Base-by-base conservation (phyloP, 2,329 filamentous ascomycete genomes). In the Elsinoe fawcettii region DNA sequence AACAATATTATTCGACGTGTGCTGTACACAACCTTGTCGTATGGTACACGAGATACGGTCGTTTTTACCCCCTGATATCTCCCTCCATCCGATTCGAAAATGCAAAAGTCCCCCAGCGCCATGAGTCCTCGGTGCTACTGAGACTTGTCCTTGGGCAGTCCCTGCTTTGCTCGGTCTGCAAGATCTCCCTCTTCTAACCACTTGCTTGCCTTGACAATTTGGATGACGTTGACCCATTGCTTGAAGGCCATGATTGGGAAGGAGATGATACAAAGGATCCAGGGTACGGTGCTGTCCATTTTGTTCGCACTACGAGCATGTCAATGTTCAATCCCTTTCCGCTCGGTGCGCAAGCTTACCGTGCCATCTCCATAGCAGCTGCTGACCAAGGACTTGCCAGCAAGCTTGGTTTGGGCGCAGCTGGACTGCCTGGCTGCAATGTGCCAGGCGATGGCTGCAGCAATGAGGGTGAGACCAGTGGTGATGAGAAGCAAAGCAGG, bases 401-500 rank as follows among this genome's bases (percentile, higher is more conserved):
- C 64, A 95, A 80, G 63, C 88, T 82, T 60, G 90, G 82, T 59
- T 79, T 73, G 3, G 84, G 84, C 66, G 82, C 82, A 11, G 89
- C 82, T 53, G 89, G 85, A 32, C 80, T 84, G 59, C 86, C 86
- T 6, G 83, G 81, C 66, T 86, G 73, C 18, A 74, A 65, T 20
- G 67, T 66, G 14, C 70, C 65, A 1, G 83, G 79, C 65, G 83
- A 76, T 61, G 86, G 66, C 60, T 75, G 73, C 58, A 86, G 84
- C 55, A 97, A 86, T 58, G 89, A 89, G 1, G 93, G 92, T 1
- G 90, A 93, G 57, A 97, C 83, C 36, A 85, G 82, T 1, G 92
- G 92, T 58, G 89, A 95, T 59, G 88, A 95, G 79, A 99, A 99
- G 66, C 91, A 96, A 59, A 99, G 86, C 56, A 99, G 87, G 76